These are phyloP conservation scores for Fusarium mundagurra DNA, from an alignment of 2,329 filamentous ascomycete species.

Conservation along the genomic window DNA sequence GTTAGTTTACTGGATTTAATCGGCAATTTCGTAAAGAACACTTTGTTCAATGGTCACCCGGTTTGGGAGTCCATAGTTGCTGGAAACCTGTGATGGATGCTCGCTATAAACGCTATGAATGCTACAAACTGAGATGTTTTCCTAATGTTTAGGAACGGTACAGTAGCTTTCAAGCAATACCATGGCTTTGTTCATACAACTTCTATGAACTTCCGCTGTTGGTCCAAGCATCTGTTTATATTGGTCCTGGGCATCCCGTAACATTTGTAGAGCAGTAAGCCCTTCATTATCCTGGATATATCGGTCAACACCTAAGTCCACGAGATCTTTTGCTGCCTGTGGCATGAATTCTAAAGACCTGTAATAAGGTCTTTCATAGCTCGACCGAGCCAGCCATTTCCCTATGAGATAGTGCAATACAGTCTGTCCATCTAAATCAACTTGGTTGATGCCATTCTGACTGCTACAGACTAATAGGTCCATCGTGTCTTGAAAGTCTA, in stretches of 20 bases:
- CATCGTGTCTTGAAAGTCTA: background rate
- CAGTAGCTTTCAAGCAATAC: background rate
- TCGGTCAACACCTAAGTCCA: background rate
- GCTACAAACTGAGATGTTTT: background rate
- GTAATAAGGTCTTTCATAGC: too few relatives aligned
- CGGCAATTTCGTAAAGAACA: too few relatives aligned
- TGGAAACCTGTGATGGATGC: too few relatives aligned
- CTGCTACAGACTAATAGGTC: accelerated
- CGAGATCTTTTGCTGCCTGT: accelerated
- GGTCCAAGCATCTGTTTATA: background rate
- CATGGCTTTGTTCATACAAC: accelerated
- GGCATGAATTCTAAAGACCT: too few relatives aligned
- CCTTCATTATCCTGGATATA: background rate
- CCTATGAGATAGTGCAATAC: background rate
- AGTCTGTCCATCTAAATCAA: background rate
- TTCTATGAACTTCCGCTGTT: background rate
- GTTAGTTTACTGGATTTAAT: background rate
- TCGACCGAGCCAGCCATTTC: too few relatives aligned
- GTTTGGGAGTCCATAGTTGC: too few relatives aligned
- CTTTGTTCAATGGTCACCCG: too few relatives aligned
- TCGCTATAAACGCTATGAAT: background rate
- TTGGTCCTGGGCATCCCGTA: background rate
- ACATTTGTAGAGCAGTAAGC: background rate
- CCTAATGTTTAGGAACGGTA: background rate
- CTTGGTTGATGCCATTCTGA: background rate